Conservation (phyloP, 1,284 basidiomycete species). For the Salmacisia buchloeana region DNA sequence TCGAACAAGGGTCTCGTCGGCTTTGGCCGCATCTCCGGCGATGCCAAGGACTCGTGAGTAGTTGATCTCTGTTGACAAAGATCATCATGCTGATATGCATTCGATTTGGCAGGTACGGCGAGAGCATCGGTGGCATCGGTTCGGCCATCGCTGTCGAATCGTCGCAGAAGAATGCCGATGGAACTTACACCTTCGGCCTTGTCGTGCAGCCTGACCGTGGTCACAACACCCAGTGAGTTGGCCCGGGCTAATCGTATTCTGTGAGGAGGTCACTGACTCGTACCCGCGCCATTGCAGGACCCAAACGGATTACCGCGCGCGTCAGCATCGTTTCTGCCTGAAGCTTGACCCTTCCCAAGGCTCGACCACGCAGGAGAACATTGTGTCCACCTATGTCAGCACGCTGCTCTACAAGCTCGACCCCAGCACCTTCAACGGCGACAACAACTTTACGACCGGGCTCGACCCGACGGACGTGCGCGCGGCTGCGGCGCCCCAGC, state of each 20-base stretch:
- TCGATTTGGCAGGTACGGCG: too few relatives aligned
- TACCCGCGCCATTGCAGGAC: constrained; percentile 17
- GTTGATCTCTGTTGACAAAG: too few relatives aligned
- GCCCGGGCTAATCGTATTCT: not conserved
- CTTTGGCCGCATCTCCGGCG: constrained; percentile 46
- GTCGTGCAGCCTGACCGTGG: constrained; percentile 60
- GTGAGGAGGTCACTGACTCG: not conserved
- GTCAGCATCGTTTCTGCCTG: constrained; percentile 61
- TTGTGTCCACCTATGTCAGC: constrained; percentile 57
- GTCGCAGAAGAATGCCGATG: constrained; percentile 17
- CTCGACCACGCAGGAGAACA: constrained; percentile 53
- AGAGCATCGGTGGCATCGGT: constrained; percentile 51
- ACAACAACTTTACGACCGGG: constrained; percentile 58
- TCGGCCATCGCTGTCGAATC: constrained; percentile 27
- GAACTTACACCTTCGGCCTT: constrained; percentile 55
- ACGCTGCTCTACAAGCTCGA: constrained; percentile 55
- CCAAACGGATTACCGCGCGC: constrained; percentile 62
- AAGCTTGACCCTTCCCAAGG: constrained; percentile 57
- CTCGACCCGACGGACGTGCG: constrained; percentile 58
- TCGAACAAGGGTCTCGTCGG: constrained; percentile 50
- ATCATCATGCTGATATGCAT: too few relatives aligned
- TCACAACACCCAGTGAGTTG: constrained; percentile 53
- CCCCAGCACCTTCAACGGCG: constrained; percentile 43
- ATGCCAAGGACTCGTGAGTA: constrained; percentile 36
- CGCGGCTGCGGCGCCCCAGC: constrained; percentile 12